Base-by-base conservation (phyloP, 2,329 filamentous ascomycete species). In the Colletotrichum limetticola region DNA sequence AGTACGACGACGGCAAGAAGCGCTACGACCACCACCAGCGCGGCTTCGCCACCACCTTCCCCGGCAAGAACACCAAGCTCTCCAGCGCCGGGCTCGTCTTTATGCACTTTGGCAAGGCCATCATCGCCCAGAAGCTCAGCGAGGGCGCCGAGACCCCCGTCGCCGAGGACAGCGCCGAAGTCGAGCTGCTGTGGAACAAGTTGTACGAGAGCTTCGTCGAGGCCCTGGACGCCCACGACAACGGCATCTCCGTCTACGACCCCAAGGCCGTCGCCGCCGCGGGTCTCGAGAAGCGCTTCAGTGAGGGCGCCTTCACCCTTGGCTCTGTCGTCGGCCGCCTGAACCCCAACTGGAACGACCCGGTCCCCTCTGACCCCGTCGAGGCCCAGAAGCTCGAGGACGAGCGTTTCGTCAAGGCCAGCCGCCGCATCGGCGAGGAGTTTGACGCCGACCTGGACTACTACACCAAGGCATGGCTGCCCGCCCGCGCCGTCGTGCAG, bases 1-100 rank as follows among this genome's bases (percentile, higher is more conserved):
- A 96, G 83, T 98, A 99, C 85, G 93, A 98, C 80, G 85, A 94
- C 68, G 82, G 86, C 63, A 85, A 84, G 76, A 91, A 95, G 84
- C 93, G 96, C 78, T 99, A 94, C 87, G 97, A 99, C 85, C 97
- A 99, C 86, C 97, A 99, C 89, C 97, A 99, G 88, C 95, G 96
- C 76, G 92, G 91, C 80, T 99, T 99, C 87, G 84, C 85, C 72
- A 93, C 93, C 70, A 95, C 92, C 59, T 99, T 99, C 85, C 95
- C 96, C 24, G 90, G 90, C 74, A 93, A 93, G 79, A 82, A 85
- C 66, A 99, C 97, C 76, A 98, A 97, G 88, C 93, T 99, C 71
- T 97, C 94, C 68, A 97, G 94, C 74, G 97, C 97, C 0, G 97
- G 97, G 1, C 89, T 99, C 26, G 95, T 99, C 42, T 99, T 97